phyloP scores from a whole-genome alignment of 2,329 filamentous ascomycete genomes.

The Domatiomyces globalis region DNA sequence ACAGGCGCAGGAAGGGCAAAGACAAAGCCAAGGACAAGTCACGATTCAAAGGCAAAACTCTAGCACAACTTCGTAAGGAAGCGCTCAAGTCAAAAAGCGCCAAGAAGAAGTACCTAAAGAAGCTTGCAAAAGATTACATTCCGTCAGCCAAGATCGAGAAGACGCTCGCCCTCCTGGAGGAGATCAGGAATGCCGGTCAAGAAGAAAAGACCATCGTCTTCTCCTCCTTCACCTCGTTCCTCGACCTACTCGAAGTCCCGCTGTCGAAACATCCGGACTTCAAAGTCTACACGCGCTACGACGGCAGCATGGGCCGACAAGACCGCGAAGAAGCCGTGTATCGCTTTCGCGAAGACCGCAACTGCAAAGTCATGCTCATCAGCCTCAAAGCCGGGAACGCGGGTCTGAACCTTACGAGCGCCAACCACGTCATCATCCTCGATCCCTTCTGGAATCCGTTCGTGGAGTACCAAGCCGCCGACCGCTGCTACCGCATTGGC shows the following conservation, averaged over 20 bases:
- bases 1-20: slow-evolving; percentile 24
- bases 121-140: slow-evolving; percentile 53
- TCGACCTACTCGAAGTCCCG: slow-evolving; percentile 64
- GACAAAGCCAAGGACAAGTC: slow-evolving; percentile 20
- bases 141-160: slow-evolving; percentile 63
- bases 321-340: slow-evolving; percentile 53
- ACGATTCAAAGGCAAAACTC: slow-evolving; percentile 26
- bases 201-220: slow-evolving; percentile 71
- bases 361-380: slow-evolving; percentile 57
- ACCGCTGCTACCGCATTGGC: slow-evolving; percentile 77
- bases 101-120: slow-evolving; percentile 54
- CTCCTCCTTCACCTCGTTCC: slow-evolving; percentile 64
- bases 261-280: slow-evolving; percentile 30
- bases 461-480: slow-evolving; percentile 78
- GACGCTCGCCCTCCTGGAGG: slow-evolving; percentile 48
- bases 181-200: slow-evolving; percentile 34
- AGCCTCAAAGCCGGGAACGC: slow-evolving; percentile 71
- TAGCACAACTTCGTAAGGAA: slow-evolving; percentile 54
- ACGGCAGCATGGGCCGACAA: slow-evolving; percentile 56
- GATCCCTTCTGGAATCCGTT: slow-evolving; percentile 86
- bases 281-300: slow-evolving; percentile 55
- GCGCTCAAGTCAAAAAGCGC: slow-evolving; percentile 49
- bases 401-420: slow-evolving; percentile 71
- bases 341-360: slow-evolving; percentile 49
- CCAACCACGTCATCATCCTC: slow-evolving; percentile 74